A percentile compares a stretch with the other conserved stretches of the same genome.
Conservation (phyloP, 805 yeast species). For the Ogataea degrootiae region DNA sequence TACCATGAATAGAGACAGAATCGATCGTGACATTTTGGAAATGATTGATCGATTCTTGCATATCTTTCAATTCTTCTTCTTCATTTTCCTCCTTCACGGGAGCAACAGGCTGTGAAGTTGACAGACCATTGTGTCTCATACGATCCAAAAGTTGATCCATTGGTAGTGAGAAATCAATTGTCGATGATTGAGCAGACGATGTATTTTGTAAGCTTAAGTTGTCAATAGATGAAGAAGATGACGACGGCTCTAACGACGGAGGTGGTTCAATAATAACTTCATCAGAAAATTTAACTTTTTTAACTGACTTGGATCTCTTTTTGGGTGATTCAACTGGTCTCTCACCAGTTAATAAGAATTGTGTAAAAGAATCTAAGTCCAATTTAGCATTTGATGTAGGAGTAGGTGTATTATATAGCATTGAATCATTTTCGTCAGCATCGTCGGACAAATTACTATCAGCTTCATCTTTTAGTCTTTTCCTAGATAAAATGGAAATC, state of each 20-base stretch:
- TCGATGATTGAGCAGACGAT: background rate
- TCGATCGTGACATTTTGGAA: conserved; percentile 78
- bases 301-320: conserved; percentile 40
- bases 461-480: conserved; percentile 43
- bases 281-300: conserved; percentile 71
- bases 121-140: conserved; percentile 28
- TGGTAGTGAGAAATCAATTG: conserved; percentile 60
- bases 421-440: conserved; percentile 10
- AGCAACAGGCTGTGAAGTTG: conserved; percentile 7
- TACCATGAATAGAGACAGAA: conserved; percentile 68
- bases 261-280: conserved; percentile 40
- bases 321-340: conserved; percentile 44
- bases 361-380: conserved; percentile 83
- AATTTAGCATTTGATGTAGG: conserved; percentile 34
- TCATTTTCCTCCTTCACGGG: conserved; percentile 48
- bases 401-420: conserved; percentile 7
- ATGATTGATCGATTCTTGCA: conserved; percentile 69
- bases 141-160: conserved; percentile 67
- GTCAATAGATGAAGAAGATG: conserved; percentile 6
- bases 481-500: conserved; percentile 64
- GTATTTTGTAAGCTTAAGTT: conserved; percentile 4
- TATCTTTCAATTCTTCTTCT: conserved; percentile 64
- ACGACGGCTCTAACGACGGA: conserved; percentile 11
- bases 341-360: conserved; percentile 77
- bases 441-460: conserved; percentile 26